Evolutionary conservation across 345 rosid species (phyloP).

Genomic region (Euphorbia lathyris): DNA sequence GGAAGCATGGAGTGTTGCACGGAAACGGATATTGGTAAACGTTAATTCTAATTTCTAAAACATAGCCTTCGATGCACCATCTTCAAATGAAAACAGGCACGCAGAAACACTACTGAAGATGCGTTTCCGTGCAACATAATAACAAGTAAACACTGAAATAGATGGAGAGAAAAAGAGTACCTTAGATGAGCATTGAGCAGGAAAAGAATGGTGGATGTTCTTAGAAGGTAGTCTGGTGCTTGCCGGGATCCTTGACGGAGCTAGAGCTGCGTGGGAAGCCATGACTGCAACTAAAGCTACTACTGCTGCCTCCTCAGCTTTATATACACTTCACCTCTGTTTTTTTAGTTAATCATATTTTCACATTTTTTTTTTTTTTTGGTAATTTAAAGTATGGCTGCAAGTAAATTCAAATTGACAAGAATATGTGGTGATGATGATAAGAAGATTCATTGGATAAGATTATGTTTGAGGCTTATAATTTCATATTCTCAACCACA

Average conservation of each 20-base stretch:
- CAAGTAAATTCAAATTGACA: conserved; percentile 30
- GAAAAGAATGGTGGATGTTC: conserved; percentile 47
- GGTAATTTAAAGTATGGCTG: conserved; percentile 38
- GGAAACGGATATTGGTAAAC: too few relatives aligned
- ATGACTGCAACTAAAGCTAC: conserved; percentile 46
- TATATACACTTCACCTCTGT: conserved; percentile 10
- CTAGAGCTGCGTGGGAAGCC: conserved; percentile 94
- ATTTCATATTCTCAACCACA: conserved; percentile 37
- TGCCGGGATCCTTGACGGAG: conserved; percentile 72
- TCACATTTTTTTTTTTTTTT: too few relatives aligned
- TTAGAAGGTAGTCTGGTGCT: conserved; percentile 56
- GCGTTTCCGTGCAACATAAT: too few relatives aligned
- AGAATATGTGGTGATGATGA: conserved; percentile 56
- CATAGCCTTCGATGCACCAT: too few relatives aligned
- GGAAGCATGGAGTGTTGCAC: too few relatives aligned
- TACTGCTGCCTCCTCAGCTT: conserved; percentile 7
- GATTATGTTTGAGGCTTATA: conserved; percentile 27
- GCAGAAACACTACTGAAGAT: too few relatives aligned
- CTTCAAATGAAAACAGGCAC: not conserved
- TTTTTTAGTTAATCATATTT: not conserved
- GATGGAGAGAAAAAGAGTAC: conserved; percentile 27
- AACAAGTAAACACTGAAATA: too few relatives aligned
- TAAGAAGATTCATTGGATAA: conserved; percentile 46
- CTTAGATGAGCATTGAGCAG: conserved; percentile 76
- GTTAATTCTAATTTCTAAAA: too few relatives aligned